Percentiles rank a stretch among this genome's conserved stretches.
Evolutionary conservation across 2,329 filamentous ascomycete species (phyloP).

Genomic region (Talaromyces funiculosus): DNA sequence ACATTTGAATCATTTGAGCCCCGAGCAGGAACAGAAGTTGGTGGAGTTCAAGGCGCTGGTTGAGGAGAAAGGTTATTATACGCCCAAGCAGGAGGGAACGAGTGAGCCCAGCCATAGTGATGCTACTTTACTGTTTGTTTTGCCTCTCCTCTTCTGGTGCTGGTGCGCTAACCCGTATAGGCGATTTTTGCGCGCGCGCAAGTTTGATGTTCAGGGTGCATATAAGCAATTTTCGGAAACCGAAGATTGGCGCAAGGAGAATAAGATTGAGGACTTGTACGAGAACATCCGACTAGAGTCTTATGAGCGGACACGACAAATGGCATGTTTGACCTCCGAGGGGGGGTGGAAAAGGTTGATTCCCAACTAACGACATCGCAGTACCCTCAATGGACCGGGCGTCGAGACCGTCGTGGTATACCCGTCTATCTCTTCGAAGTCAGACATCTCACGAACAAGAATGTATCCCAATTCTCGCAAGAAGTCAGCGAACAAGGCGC

Average conservation of each 20-base stretch:
- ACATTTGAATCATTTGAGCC: constrained; percentile 72
- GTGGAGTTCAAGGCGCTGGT: constrained; percentile 65
- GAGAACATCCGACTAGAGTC: constrained; percentile 78
- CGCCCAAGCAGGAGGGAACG: constrained; percentile 26
- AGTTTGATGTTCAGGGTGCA: constrained; percentile 72
- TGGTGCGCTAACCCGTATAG: constrained; percentile 38
- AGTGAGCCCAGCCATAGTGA: constrained; percentile 42
- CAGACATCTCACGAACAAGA: constrained; percentile 73
- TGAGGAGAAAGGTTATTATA: constrained; percentile 55
- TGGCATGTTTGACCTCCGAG: constrained; percentile 51
- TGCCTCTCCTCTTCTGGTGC: constrained; percentile 1
- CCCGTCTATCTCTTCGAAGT: constrained; percentile 91
- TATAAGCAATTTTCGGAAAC: constrained; percentile 81
- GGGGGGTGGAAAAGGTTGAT: not conserved
- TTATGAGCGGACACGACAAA: constrained; percentile 67
- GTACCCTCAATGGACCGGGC: constrained; percentile 94
- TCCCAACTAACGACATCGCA: constrained; percentile 31
- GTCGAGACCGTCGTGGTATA: constrained; percentile 82
- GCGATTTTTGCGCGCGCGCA: constrained; percentile 78
- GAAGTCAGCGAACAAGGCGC: constrained; percentile 44
- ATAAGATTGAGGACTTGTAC: constrained; percentile 73
- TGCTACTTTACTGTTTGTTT: constrained; percentile 45
- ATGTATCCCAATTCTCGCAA: constrained; percentile 67
- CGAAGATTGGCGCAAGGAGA: constrained; percentile 77
- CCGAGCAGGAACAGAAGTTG: constrained; percentile 62